Percentiles rank a stretch among this genome's conserved stretches.
Conservation (phyloP, 441 rosid genomes). For the Biscutella auriculata region DNA sequence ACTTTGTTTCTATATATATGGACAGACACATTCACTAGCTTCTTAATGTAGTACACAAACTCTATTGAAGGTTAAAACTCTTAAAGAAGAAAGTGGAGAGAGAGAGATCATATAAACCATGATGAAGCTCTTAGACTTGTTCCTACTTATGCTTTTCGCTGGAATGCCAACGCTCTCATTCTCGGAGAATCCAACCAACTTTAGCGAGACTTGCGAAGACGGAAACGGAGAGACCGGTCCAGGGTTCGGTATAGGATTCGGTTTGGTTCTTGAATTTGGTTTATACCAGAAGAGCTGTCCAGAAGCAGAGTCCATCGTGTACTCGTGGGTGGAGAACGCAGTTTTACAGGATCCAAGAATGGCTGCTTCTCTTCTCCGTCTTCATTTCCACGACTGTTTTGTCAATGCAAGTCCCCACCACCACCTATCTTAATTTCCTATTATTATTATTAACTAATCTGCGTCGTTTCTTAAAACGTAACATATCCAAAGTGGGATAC, state of each 20-base stretch:
- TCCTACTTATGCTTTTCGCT: neutral
- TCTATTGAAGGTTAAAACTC: constrained; percentile 6
- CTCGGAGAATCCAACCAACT: constrained; percentile 14
- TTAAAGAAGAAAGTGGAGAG: neutral
- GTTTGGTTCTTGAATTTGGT: constrained; percentile 30
- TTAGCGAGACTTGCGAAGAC: constrained; percentile 36
- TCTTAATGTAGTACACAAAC: constrained; percentile 9
- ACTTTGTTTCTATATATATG: constrained; percentile 19
- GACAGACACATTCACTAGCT: constrained; percentile 13
- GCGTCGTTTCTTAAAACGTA: neutral
- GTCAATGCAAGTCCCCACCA: constrained; percentile 74
- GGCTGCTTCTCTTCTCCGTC: constrained; percentile 81
- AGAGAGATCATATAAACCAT: neutral
- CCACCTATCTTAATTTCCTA: neutral
- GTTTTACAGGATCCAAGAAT: constrained; percentile 58
- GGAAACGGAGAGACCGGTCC: constrained; percentile 24
- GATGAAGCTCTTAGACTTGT: constrained; percentile 7
- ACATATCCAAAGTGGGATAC: neutral
- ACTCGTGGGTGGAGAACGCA: constrained; percentile 46
- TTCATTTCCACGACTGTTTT: constrained; percentile 84
- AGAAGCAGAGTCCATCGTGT: constrained; percentile 51
- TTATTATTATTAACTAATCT: neutral
- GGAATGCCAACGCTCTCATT: constrained; percentile 8
- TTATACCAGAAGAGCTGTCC: constrained; percentile 47
- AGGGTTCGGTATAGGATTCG: constrained; percentile 27